phyloP scores from a whole-genome alignment of 2,329 filamentous ascomycete species.

The Alternaria postmessia region DNA sequence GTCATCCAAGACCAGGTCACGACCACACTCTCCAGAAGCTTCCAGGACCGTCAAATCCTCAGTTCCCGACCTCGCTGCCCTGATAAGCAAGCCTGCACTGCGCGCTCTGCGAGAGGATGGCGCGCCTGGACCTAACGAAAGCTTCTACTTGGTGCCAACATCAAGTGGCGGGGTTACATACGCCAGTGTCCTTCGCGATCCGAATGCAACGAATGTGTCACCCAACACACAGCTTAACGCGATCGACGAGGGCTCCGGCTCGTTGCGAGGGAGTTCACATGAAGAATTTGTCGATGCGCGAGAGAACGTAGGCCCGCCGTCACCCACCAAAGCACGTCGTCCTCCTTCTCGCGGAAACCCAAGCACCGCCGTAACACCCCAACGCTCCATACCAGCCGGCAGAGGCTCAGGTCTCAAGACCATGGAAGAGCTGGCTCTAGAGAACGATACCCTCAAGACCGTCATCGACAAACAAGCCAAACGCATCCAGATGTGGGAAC shows the following conservation, averaged over 20 bases:
- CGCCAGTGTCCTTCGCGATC: conserved; percentile 75
- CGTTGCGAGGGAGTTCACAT: conserved; percentile 42
- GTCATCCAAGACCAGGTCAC: conserved; percentile 32
- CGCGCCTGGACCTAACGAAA: conserved; percentile 53
- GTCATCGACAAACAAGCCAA: conserved; percentile 86
- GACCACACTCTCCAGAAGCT: conserved; percentile 39
- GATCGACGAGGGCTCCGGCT: conserved; percentile 52
- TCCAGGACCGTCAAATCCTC: conserved; percentile 50
- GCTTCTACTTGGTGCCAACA: conserved; percentile 92
- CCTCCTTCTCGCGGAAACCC: conserved; percentile 42
- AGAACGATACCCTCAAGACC: conserved; percentile 86
- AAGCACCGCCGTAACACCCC: conserved; percentile 29
- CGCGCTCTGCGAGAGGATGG: conserved; percentile 75
- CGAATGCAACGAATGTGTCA: conserved; percentile 46
- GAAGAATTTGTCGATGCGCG: conserved; percentile 91
- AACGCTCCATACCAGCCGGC: conserved; percentile 44
- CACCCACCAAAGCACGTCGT: conserved; percentile 52
- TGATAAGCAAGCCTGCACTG: conserved; percentile 87
- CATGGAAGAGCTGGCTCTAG: conserved; percentile 85
- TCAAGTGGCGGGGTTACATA: conserved; percentile 93
- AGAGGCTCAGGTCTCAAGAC: conserved; percentile 64
- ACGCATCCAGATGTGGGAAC: conserved; percentile 91
- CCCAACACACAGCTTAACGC: conserved; percentile 57
- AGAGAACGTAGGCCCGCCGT: conserved; percentile 66
- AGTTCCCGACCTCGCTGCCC: conserved; percentile 79